Conservation (phyloP, 768 basidiomycete genomes). For the Lactifluus piperatus region DNA sequence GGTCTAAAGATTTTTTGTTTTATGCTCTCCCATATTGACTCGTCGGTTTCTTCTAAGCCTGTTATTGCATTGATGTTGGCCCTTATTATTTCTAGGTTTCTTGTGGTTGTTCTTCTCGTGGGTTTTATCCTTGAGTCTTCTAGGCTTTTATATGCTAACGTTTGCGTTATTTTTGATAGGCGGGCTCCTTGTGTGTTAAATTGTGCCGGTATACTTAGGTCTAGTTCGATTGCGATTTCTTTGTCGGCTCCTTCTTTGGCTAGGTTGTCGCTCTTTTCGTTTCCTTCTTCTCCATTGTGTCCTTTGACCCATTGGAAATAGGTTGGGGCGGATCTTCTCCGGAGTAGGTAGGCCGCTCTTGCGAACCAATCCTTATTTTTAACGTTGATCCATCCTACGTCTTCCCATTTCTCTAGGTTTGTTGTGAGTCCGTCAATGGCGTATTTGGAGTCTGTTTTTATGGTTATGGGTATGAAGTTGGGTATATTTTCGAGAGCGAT, state of each 20-base stretch:
- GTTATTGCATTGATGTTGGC: no score
- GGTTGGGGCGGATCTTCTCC: background rate
- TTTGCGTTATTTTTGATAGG: background rate
- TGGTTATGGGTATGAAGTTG: background rate
- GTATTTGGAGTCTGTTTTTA: background rate
- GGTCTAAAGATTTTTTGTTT: no score
- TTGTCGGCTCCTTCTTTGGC: background rate
- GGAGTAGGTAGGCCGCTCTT: background rate
- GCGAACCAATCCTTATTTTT: background rate
- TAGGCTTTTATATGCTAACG: background rate
- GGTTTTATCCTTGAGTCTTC: background rate
- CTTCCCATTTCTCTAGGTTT: background rate
- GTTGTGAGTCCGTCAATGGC: background rate
- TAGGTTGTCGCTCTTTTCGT: background rate
- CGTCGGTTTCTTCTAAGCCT: no score
- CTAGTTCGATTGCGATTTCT: no score
- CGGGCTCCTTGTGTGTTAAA: background rate
- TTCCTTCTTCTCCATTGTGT: background rate
- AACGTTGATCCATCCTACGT: background rate
- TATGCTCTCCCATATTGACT: no score
- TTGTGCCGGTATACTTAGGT: no score
- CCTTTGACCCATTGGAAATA: background rate
- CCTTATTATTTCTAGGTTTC: no score
- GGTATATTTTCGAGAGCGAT: background rate
- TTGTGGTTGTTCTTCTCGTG: background rate